A percentile compares a stretch with the other conserved stretches of the same genome.
These are phyloP conservation scores for Mycena haematopus DNA, from an alignment of 768 basidiomycete species.

Conservation along the genomic window DNA sequence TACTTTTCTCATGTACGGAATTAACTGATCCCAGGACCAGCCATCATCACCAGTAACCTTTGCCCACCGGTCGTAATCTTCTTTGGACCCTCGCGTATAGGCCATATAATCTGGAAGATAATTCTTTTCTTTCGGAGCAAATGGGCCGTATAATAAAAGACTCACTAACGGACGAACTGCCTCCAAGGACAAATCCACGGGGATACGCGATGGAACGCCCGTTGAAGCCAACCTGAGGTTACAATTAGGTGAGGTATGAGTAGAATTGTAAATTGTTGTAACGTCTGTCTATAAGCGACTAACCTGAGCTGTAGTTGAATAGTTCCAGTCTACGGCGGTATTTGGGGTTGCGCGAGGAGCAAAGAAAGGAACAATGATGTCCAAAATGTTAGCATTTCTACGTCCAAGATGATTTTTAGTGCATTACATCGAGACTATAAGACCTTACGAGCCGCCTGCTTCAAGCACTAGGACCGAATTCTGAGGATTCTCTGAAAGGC, in stretches of 20 bases:
- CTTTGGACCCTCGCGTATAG: constrained; percentile 30
- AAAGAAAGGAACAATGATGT: constrained; percentile 11
- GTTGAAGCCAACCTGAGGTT: constrained; percentile 4
- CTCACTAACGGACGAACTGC: constrained; percentile 20
- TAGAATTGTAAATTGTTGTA: too few relatives aligned
- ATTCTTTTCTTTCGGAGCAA: neutral
- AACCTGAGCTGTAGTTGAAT: constrained; percentile 3
- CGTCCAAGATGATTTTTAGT: neutral
- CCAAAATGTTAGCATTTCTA: constrained; percentile 10
- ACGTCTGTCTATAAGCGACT: too few relatives aligned
- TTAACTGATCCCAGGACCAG: constrained; percentile 33
- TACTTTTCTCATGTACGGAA: constrained; percentile 32
- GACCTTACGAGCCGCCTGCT: constrained; percentile 33
- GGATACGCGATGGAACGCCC: constrained; percentile 8
- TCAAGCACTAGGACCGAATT: constrained; percentile 36
- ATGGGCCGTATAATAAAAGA: neutral
- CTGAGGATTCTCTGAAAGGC: constrained; percentile 33
- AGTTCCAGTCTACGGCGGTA: constrained; percentile 22
- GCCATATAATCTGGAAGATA: constrained; percentile 29
- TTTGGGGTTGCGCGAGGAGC: neutral
- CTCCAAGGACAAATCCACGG: constrained; percentile 12
- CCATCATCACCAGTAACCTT: constrained; percentile 28
- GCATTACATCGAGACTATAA: neutral
- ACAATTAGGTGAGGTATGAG: too few relatives aligned
- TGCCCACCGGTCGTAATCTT: constrained; percentile 34